Base-by-base conservation (phyloP, 768 basidiomycete species). In the Auricularia heimuer region DNA sequence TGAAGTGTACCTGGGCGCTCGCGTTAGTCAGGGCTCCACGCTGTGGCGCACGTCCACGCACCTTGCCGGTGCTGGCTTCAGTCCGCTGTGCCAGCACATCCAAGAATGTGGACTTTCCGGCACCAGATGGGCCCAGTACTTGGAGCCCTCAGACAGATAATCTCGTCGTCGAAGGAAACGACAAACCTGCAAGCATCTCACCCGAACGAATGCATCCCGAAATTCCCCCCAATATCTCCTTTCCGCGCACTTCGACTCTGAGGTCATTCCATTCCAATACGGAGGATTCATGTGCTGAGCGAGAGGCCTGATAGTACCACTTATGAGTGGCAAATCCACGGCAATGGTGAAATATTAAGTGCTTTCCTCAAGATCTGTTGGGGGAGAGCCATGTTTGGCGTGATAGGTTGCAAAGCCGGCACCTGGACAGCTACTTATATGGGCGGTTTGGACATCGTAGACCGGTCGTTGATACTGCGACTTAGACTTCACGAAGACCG, bases 41-140 rank as follows among this genome's bases (percentile, higher is more conserved):
- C 11, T 10, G 64, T 69, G 33, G 64, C 64, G 24, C 63, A 65
- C 51, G 12, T 11, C 44, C 11, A 34, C 24, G 2, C 18, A 18
- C 65, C 18, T 4, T 65, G 67, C 64, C 67, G 4, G 42, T 33
- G 36, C 64, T 62, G 7, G 64, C 56, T 70, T 67, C 18, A 63
- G 67, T 11, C 67, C 75, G 34, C 63, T 65, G 61, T 67, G 69
- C 58, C 12, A 75, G 68, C 0, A 71, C 69, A 36, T 77, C 75
- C 11, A 77, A 69, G 29, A 77, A 72, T 3, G 76, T 74, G 1
- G 73, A 73, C 68, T 77, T 77, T 4, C 76, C 75, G 1, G 70
- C 70, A 14, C 67, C 67, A 42, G 62, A 62, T 11, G 68, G 67
- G 0, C 67, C 66, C 65, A 68, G 67, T 14, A 70, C 68, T 69